Percentiles rank a stretch among this genome's conserved stretches.
Conservation (phyloP, 345 rosid species). For the Arabis hirsuta region DNA sequence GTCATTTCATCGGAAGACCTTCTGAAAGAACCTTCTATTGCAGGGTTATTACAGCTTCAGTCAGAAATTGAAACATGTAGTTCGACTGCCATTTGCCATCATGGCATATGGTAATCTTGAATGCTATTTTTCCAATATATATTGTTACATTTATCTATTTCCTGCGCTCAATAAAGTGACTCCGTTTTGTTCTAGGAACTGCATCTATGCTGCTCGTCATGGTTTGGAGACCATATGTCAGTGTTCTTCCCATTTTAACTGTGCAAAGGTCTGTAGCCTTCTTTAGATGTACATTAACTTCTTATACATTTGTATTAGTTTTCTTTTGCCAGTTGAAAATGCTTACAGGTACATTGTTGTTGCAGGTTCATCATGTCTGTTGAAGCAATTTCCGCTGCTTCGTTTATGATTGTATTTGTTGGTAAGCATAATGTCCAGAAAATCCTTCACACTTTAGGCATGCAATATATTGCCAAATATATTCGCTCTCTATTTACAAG, state of each 20-base stretch:
- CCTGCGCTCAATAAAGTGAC: slow-evolving; percentile 6
- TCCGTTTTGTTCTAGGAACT: slow-evolving; percentile 58
- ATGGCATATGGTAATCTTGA: slow-evolving; percentile 74
- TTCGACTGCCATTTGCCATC: slow-evolving; percentile 88
- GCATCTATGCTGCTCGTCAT: slow-evolving; percentile 89
- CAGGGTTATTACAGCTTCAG: slow-evolving; percentile 99
- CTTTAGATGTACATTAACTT: neutral
- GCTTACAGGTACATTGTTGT: slow-evolving; percentile 12
- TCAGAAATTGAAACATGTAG: slow-evolving; percentile 95
- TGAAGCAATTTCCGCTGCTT: slow-evolving; percentile 86
- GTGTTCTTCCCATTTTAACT: slow-evolving; percentile 64
- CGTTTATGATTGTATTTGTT: slow-evolving; percentile 75
- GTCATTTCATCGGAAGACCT: slow-evolving; percentile 6
- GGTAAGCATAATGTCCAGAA: slow-evolving; percentile 56
- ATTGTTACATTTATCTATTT: slow-evolving; percentile 4
- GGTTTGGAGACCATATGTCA: slow-evolving; percentile 77
- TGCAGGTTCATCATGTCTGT: slow-evolving; percentile 88
- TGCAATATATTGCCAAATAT: slow-evolving; percentile 15
- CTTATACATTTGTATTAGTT: slow-evolving; percentile 1
- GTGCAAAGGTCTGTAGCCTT: slow-evolving; percentile 63
- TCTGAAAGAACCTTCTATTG: slow-evolving; percentile 30
- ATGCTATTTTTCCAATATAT: neutral
- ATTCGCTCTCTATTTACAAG: no score
- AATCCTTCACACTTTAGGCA: slow-evolving; percentile 9
- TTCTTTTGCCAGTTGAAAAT: slow-evolving; percentile 19